Evolutionary conservation across 345 rosid species (phyloP), one percentile per base, ranked within the genome.

Genomic region (Euphorbia peplus): DNA sequence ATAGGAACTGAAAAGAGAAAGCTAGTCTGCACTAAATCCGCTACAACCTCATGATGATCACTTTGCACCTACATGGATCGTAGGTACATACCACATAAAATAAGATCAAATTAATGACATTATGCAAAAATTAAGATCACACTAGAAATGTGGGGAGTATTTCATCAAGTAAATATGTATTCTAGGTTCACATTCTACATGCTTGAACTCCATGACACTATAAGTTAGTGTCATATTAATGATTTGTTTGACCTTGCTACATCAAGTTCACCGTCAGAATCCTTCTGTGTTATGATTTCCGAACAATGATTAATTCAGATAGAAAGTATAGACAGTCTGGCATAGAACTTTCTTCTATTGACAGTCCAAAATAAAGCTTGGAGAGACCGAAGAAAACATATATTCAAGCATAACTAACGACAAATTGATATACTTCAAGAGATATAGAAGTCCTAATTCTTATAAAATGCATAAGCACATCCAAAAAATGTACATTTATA

Each of bases 21-120:
- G 84, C 99, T 88, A 26, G 99, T 87, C 74, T 95, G 99, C 67
- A 91, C 84, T 81, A 91, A 78, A 80, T 95, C 97, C 42, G 97
- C 96, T 67, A 95, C 98, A 51, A 91, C 86, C 77, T 95, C 97
- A 56, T 95, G 90, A 81, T 90, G 93, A 83, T 95, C 97, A 60
- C 97, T 91, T 76, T 88, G 98, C 70, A 91, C 85, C 99, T 95
- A 73, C 73, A 72, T 58, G 66, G 68, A 83, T 52, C 14, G 80
- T 39, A 24, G 48, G 39, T n/a, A 16, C 25, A 54, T 9, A 57
- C 37, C 63, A 6, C 10, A 54, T 42, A 13, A 54, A 57, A 50
- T 19, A 21, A 41, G 28, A 55, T 50, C 50, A 24, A n/a, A n/a
- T n/a, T 52, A 8, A 50, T 25, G 42, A 47, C 24, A 4, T 44